phyloP scores from a whole-genome alignment of 768 basidiomycete species.

The Tulasnella sp. region DNA sequence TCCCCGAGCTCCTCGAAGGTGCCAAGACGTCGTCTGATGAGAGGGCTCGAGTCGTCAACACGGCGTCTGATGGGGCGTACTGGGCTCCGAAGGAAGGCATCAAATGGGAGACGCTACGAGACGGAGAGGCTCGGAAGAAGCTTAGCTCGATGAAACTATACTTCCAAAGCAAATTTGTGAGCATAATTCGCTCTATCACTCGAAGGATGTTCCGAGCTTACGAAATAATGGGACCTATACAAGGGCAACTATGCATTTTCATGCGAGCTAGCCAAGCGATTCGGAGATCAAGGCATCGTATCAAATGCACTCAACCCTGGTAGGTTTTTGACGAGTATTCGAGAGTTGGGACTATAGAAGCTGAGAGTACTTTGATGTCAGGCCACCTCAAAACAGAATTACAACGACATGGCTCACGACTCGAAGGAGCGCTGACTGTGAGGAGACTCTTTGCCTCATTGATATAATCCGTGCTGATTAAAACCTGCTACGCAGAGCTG shows the following conservation, averaged over 20 bases:
- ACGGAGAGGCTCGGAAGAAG: conserved; percentile 15
- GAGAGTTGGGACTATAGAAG: not conserved
- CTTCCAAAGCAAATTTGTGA: conserved; percentile 28
- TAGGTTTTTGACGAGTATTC: not conserved
- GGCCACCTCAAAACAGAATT: not conserved
- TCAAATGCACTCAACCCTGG: conserved; percentile 26
- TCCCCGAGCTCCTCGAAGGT: conserved; percentile 20
- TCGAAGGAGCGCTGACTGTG: not conserved
- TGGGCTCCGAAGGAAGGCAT: conserved; percentile 11
- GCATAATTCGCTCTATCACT: not conserved
- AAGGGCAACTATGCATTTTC: conserved; percentile 32
- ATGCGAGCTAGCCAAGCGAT: conserved; percentile 29
- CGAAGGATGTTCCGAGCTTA: conserved; percentile 36
- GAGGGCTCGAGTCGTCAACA: conserved; percentile 28
- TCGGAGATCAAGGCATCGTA: conserved; percentile 30
- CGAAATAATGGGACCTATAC: conserved; percentile 33
- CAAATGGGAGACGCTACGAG: conserved; percentile 16
- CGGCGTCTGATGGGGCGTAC: conserved; percentile 24
- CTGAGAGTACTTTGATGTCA: not conserved
- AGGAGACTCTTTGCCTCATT: not conserved
- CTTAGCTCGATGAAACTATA: conserved; percentile 4
- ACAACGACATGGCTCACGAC: not conserved
- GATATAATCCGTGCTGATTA: not conserved
- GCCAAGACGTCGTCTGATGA: conserved; percentile 23
- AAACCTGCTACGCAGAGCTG: not conserved